Conservation (phyloP, 148 eudicot genomes). For the Silene latifolia region DNA sequence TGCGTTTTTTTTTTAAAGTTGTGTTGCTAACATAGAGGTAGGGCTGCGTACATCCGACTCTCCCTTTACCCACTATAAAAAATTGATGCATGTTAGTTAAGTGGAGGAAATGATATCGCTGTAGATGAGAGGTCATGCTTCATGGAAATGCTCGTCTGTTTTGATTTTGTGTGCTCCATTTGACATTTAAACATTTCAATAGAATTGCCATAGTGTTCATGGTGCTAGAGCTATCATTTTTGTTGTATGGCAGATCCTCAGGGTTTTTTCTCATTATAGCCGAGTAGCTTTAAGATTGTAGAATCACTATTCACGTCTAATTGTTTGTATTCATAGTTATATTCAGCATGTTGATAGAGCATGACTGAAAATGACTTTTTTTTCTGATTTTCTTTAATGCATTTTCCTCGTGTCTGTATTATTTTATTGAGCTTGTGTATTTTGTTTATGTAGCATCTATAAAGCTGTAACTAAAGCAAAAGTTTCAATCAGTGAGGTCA, state of each 20-base stretch:
- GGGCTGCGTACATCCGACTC: no score
- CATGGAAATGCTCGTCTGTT: background rate
- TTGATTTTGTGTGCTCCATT: background rate
- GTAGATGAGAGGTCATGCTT: background rate
- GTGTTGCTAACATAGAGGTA: no score
- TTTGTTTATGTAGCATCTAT: slow-evolving; percentile 59
- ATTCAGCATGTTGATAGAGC: background rate
- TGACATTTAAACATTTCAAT: no score
- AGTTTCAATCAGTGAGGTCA: slow-evolving; percentile 71
- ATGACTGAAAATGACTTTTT: background rate
- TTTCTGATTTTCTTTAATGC: background rate
- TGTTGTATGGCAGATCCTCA: background rate
- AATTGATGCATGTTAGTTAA: no score
- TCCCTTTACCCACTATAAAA: no score
- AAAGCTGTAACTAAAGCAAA: slow-evolving; percentile 74
- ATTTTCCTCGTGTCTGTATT: background rate
- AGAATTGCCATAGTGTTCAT: no score
- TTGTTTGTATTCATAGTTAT: background rate
- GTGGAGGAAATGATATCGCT: background rate
- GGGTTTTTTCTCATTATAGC: background rate
- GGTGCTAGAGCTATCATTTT: background rate
- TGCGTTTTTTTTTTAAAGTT: background rate
- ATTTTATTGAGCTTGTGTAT: slow-evolving; percentile 6
- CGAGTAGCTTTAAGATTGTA: background rate
- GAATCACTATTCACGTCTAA: background rate